Evolutionary conservation across 306 rosid genomes (phyloP).

Genomic region (Urtica urens): DNA sequence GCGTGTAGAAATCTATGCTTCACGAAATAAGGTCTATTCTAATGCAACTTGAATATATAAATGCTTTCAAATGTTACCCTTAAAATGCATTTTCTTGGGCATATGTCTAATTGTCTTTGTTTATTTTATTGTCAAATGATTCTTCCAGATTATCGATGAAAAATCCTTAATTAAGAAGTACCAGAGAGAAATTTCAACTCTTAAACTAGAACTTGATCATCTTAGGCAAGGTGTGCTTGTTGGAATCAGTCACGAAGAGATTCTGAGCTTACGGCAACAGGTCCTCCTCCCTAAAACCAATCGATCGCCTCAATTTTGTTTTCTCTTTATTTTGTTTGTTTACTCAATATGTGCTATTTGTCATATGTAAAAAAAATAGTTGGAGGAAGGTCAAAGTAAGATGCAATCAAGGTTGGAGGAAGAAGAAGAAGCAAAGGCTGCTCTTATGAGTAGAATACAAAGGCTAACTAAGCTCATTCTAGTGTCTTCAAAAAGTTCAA

Average conservation of each 20-base stretch:
- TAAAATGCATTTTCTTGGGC: neutral
- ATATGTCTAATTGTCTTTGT: too few relatives aligned
- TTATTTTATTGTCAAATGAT: conserved; percentile 13
- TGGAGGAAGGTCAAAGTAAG: conserved; percentile 98
- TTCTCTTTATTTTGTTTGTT: conserved; percentile 6
- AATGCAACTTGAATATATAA: conserved; percentile 12
- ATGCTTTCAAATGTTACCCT: conserved; percentile 3
- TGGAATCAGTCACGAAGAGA: conserved; percentile 88
- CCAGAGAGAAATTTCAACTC: conserved; percentile 86
- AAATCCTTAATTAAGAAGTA: conserved; percentile 94
- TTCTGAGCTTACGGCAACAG: conserved; percentile 76
- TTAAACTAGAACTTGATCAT: conserved; percentile 93
- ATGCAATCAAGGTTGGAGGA: conserved; percentile 99
- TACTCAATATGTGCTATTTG: conserved; percentile 13
- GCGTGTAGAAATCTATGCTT: conserved; percentile 92
- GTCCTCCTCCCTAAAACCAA: conserved; percentile 26
- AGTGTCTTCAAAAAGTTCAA: conserved; percentile 84
- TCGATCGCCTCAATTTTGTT: neutral
- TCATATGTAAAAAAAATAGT: conserved; percentile 32
- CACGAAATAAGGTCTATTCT: conserved; percentile 79
- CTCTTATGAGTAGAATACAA: conserved; percentile 99
- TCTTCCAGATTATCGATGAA: conserved; percentile 83
- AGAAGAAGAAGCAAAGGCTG: conserved; percentile 98
- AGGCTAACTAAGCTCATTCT: conserved; percentile 95
- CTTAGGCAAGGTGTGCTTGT: conserved; percentile 67